Evolutionary conservation across 495 filamentous ascomycete species (phyloP).

Genomic region (Tuber umbilicatum): DNA sequence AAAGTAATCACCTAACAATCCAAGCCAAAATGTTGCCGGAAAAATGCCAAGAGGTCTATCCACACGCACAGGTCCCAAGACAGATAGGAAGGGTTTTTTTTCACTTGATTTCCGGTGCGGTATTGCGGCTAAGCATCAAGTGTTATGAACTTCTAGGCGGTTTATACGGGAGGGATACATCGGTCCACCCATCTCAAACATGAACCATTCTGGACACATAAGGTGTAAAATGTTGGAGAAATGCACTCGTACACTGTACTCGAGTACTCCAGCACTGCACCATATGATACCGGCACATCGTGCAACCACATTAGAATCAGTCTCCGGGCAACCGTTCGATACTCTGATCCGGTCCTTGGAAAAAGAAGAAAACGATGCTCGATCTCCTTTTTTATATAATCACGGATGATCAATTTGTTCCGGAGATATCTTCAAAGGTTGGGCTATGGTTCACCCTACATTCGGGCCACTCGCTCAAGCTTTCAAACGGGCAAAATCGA

Average conservation of each 20-base stretch:
- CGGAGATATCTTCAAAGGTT: too few relatives aligned
- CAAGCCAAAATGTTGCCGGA: too few relatives aligned
- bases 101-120: neutral
- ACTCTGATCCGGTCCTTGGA: too few relatives aligned
- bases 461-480: too few relatives aligned
- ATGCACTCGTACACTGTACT: too few relatives aligned
- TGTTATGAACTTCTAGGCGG: neutral
- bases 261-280: too few relatives aligned
- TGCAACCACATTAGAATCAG: neutral
- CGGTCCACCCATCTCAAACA: neutral
- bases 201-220: neutral
- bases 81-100: neutral
- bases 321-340: neutral
- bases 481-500: too few relatives aligned
- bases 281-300: neutral
- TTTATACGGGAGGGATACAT: neutral
- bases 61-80: neutral
- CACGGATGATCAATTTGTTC: too few relatives aligned
- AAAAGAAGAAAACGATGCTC: neutral
- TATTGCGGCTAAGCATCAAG: neutral
- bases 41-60: neutral
- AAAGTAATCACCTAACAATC: neutral
- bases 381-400: neutral
- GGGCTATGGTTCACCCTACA: too few relatives aligned
- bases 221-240: too few relatives aligned